phyloP scores from a whole-genome alignment of 2,329 filamentous ascomycete genomes.

The Penicillium corylophilum region DNA sequence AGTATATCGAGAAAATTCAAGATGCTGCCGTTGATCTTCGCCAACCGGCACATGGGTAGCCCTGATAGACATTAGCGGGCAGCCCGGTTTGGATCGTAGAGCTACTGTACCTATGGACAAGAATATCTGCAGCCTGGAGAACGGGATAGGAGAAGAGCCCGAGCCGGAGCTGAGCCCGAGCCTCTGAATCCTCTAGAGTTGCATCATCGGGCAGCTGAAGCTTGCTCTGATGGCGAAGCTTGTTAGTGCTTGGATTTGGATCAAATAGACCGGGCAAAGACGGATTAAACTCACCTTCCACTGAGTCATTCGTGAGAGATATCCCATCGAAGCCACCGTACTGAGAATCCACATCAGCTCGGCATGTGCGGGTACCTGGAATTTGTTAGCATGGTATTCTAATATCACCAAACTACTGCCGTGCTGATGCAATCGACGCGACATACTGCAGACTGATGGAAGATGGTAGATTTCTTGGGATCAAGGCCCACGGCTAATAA shows the following conservation, averaged over 20 bases:
- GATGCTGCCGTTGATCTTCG: conserved; percentile 90
- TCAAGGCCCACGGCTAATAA: conserved; percentile 82
- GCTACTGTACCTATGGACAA: conserved; percentile 68
- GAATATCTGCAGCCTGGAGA: conserved; percentile 88
- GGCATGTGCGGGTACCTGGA: conserved; percentile 70
- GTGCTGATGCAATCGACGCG: background rate
- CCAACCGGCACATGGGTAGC: conserved; percentile 95
- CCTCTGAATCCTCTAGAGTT: conserved; percentile 56
- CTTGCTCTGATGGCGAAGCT: conserved; percentile 61
- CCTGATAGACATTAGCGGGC: conserved; percentile 42
- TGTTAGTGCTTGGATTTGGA: background rate
- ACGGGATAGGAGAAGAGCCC: conserved; percentile 96
- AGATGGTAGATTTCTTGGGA: conserved; percentile 73
- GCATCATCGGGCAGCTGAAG: conserved; percentile 62
- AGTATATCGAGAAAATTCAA: conserved; percentile 87
- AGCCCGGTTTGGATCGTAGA: background rate
- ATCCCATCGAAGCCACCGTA: conserved; percentile 87
- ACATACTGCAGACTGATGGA: conserved; percentile 72
- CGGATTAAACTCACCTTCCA: conserved; percentile 71
- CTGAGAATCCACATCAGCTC: conserved; percentile 98
- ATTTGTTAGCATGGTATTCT: background rate
- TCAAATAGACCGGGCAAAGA: background rate
- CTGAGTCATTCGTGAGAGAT: conserved; percentile 97
- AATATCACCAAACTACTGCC: background rate
- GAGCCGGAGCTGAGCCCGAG: conserved; percentile 69